Evolutionary conservation across 306 rosid genomes (phyloP), one percentile per base, ranked within the genome.

Genomic region (Vigna nakashimae): DNA sequence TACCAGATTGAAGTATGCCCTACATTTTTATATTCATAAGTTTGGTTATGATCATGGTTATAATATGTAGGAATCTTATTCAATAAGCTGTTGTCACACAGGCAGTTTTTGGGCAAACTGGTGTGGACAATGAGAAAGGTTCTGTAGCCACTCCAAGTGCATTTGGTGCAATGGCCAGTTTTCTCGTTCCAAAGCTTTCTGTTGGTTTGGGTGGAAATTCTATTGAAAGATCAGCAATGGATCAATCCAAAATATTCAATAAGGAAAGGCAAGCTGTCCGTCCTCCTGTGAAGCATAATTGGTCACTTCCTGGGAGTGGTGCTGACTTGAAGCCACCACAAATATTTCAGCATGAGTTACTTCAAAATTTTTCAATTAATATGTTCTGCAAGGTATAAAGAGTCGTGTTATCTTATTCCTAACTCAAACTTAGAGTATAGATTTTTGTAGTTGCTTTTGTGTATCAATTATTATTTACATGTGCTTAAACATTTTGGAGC

Each of bases 91-190:
- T 79, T 68, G 73, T 59, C 60, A 76, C 67, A 76, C 94, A 95
- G 99, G 86, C 94, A 70, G 94, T 95, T 85, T 95, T 92, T 85
- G 92, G 91, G 57, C 89, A 92, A 79, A 85, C 90, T 79, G 97
- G 91, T 65, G 60, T 75, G 67, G 98, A 91, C 65, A 88, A 85
- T 53, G 94, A 89, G 79, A 78, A 90, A 60, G 90, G 84, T 84
- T 82, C 98, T 50, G 85, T 88, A 16, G 83, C 96, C 77, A 69
- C 86, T 79, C 88, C 98, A 51, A 87, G 90, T 85, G 91, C 99
- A 65, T 95, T 91, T 86, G 97, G 98, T 85, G 99, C 97, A 69
- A 90, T 95, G 99, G 92, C 99, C 72, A 91, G 91, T 89, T 95
- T 92, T 86, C 99, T 95, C 74, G 98, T 87, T 82, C 99, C 99